Conservation (phyloP, 192 early-diverging fungal genomes). For the Entrophospora sp. region DNA sequence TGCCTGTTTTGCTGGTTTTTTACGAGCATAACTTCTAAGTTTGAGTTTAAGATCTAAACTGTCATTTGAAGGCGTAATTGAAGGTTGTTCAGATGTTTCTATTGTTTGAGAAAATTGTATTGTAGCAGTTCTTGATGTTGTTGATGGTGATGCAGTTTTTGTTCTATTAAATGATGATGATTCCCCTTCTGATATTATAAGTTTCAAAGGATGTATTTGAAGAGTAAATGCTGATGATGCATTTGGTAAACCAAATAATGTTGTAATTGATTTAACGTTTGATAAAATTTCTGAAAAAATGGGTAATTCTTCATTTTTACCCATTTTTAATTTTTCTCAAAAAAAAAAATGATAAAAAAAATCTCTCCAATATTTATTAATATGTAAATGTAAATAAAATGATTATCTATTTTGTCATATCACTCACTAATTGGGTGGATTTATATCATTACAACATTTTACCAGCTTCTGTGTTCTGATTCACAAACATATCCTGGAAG, state of each 20-base stretch:
- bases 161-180: too few relatives aligned
- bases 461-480: too few relatives aligned
- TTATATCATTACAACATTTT: too few relatives aligned
- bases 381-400: too few relatives aligned
- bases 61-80: not conserved
- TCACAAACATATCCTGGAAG: too few relatives aligned
- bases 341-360: too few relatives aligned
- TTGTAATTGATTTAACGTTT: conserved; percentile 5
- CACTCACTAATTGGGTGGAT: too few relatives aligned
- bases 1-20: not conserved
- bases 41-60: conserved; percentile 14
- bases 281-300: conserved; percentile 14
- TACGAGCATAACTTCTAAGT: conserved; percentile 15
- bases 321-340: too few relatives aligned
- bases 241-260: conserved; percentile 1
- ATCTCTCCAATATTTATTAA: too few relatives aligned
- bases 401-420: too few relatives aligned
- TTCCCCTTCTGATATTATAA: too few relatives aligned
- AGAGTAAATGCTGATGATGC: not conserved
- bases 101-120: conserved; percentile 3
- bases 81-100: conserved; percentile 7
- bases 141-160: not conserved
- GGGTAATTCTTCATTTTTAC: too few relatives aligned
- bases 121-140: not conserved
- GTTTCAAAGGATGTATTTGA: not conserved